These are phyloP conservation scores for Actinidia chinensis DNA, from an alignment of 179 eudicot species.

Conservation along the genomic window DNA sequence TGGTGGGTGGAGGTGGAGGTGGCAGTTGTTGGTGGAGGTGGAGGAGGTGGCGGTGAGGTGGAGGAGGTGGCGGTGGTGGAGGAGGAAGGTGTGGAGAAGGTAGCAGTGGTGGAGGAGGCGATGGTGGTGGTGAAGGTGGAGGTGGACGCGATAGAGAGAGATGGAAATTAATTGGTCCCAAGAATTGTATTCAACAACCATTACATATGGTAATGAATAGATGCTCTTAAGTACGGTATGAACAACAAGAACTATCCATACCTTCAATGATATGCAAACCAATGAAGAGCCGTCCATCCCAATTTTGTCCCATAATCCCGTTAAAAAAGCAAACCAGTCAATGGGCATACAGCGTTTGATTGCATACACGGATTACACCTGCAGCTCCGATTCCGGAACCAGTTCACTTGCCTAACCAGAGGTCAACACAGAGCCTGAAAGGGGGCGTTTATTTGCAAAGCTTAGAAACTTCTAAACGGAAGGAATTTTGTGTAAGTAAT, in stretches of 20 bases:
- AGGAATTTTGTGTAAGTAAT: constrained; percentile 30
- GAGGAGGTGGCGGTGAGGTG: neutral
- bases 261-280: constrained; percentile 67
- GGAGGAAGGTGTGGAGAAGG: constrained; percentile 19
- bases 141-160: neutral
- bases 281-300: too few relatives aligned
- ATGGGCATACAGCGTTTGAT: too few relatives aligned
- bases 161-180: neutral
- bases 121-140: neutral
- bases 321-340: too few relatives aligned
- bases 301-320: too few relatives aligned
- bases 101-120: neutral
- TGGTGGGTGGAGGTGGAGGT: too few relatives aligned
- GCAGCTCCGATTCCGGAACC: too few relatives aligned
- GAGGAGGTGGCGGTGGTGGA: constrained; percentile 16
- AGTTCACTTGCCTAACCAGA: too few relatives aligned
- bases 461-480: constrained; percentile 31
- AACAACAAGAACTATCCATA: constrained; percentile 24
- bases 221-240: neutral
- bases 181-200: neutral
- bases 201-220: neutral
- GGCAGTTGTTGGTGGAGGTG: too few relatives aligned
- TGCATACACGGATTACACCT: too few relatives aligned
- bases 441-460: constrained; percentile 5
- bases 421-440: too few relatives aligned